Conservation (phyloP, 2,329 filamentous ascomycete genomes). For the Capronia coronata region DNA sequence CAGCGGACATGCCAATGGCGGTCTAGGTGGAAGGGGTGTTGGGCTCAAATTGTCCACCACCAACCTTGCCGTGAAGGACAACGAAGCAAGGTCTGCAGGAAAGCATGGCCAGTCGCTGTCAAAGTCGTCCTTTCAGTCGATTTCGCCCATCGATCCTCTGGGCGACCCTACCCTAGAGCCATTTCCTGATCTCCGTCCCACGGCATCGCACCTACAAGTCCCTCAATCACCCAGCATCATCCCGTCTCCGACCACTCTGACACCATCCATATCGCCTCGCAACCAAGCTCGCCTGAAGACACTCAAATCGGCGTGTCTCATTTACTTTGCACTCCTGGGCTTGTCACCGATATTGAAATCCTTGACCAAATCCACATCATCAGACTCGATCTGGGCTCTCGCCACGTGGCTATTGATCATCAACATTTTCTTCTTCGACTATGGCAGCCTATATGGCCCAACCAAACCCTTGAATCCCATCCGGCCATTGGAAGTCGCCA, state of each 20-base stretch:
- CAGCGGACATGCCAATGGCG: conserved; percentile 31
- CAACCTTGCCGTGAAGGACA: conserved; percentile 32
- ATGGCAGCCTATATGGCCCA: conserved; percentile 53
- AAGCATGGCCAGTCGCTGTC: conserved; percentile 50
- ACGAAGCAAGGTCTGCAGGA: conserved; percentile 24
- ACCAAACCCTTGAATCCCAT: conserved; percentile 7
- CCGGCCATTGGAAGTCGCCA: conserved; percentile 5
- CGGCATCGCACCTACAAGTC: conserved; percentile 12
- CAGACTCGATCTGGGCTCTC: conserved; percentile 95
- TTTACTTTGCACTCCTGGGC: conserved; percentile 86
- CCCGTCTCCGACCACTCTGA: conserved; percentile 33
- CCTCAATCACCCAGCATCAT: conserved; percentile 29
- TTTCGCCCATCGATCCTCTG: conserved; percentile 29
- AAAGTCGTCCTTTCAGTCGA: conserved; percentile 50
- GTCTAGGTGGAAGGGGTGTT: conserved; percentile 36
- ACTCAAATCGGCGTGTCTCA: conserved; percentile 84
- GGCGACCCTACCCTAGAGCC: conserved; percentile 29
- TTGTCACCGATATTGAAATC: conserved; percentile 94
- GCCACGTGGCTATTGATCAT: conserved; percentile 87
- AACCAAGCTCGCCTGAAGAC: conserved; percentile 66
- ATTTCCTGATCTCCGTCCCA: conserved; percentile 34
- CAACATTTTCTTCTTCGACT: conserved; percentile 98
- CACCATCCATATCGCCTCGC: conserved; percentile 44
- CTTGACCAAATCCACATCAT: conserved; percentile 84
- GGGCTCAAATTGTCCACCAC: conserved; percentile 39